Evolutionary conservation across 768 basidiomycete species (phyloP), one percentile per base, ranked within the genome.

Genomic region (Boletus rubroflammeus): DNA sequence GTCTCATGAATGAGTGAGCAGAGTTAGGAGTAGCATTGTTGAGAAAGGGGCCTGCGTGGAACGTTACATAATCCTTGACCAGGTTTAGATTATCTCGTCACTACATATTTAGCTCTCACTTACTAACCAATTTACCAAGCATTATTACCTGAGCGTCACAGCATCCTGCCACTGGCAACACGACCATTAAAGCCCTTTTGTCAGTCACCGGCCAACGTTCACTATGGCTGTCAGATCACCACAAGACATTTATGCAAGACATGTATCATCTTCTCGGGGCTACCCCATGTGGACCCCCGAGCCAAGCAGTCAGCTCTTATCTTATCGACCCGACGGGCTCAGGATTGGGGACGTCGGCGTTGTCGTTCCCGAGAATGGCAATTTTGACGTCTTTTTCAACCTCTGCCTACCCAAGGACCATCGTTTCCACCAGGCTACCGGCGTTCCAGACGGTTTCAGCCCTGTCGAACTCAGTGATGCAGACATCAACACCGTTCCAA

Each of bases 271-370:
- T 23, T 53, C 63, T 15, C 67, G 69, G 31, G 76, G 75, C 1
- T 70, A 69, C 48, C 73, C 73, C 3, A 54, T 75, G 23, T 75
- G 69, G 72, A 63, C 65, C 10, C 75, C 75, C 8, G 67, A 71
- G 26, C 68, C 69, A 8, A 63, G 67, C 36, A 50, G 47, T 28
- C 54, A 53, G 29, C 55, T 69, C 7, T 66, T 67, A 19, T 61
- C 62, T 19, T 67, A 69, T 44, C 62, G 59, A 46, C 56, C 52
- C 6, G 51, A 61, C 35, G 75, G 74, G 0, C 64, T 72, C 40
- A 67, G 54, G 28, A 73, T 76, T 38, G 75, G 76, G 2, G 76
- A 76, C 48, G 70, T 76, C 11, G 73, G 73, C 10, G 63, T 75
- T n/a, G 54, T 77, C 21, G 64, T 29, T 13, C 63, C 70, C 3